phyloP scores from a whole-genome alignment of 768 basidiomycete species.

The Lactarius sanguifluus region DNA sequence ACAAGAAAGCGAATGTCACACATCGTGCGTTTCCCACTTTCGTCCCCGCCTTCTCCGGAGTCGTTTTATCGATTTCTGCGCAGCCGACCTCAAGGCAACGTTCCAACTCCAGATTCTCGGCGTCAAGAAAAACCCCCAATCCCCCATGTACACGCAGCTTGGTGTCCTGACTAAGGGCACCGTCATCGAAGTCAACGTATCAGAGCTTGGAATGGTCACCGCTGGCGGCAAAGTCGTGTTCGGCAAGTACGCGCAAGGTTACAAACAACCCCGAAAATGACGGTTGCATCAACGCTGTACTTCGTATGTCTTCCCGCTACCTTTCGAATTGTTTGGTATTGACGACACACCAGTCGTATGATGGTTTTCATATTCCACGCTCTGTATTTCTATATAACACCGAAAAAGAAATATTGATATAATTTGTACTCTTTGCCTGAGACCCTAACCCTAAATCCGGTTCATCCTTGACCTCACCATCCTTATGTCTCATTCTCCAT shows the following conservation, averaged over 20 bases:
- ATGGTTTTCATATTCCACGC: background rate
- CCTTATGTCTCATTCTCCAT: slow-evolving; percentile 35
- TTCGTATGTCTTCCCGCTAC: slow-evolving; percentile 55
- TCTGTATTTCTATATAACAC: slow-evolving; percentile 12
- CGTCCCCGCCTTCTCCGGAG: background rate
- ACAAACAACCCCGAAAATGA: slow-evolving; percentile 97
- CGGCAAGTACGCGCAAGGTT: slow-evolving; percentile 91
- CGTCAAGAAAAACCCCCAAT: slow-evolving; percentile 99
- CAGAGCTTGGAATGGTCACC: slow-evolving; percentile 95
- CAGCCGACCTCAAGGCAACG: slow-evolving; percentile 95
- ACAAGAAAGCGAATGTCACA: slow-evolving; percentile 98
- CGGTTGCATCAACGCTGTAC: slow-evolving; percentile 93
- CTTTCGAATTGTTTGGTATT: background rate
- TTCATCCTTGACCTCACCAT: background rate
- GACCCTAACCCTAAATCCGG: slow-evolving; percentile 25
- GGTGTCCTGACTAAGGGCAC: slow-evolving; percentile 99
- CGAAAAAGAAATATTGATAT: background rate
- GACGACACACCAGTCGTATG: slow-evolving; percentile 18
- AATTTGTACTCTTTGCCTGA: background rate
- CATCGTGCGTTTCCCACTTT: slow-evolving; percentile 67
- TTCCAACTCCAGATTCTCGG: slow-evolving; percentile 98
- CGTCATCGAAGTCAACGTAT: slow-evolving; percentile 98
- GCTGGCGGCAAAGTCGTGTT: slow-evolving; percentile 94
- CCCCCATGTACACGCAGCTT: slow-evolving; percentile 94
- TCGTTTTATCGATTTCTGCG: background rate